A percentile compares a stretch with the other conserved stretches of the same genome.
These are phyloP conservation scores for Kodamaea kaohsiungensis DNA, from an alignment of 805 yeast species.

Conservation along the genomic window DNA sequence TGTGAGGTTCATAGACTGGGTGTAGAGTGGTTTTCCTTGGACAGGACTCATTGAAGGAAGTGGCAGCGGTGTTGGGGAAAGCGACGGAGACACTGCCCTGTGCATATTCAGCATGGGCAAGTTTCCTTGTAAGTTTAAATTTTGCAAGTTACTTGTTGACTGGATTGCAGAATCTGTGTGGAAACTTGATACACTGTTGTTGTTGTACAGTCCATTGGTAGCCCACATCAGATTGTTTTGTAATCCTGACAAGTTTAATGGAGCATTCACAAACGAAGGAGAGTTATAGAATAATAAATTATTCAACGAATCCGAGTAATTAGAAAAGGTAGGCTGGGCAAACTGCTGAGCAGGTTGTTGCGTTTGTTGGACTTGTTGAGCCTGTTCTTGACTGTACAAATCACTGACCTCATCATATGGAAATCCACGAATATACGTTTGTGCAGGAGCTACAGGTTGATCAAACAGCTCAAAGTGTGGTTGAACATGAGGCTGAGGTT, in stretches of 20 bases:
- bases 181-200: conserved; percentile 5
- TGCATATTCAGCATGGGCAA: not conserved
- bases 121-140: not conserved
- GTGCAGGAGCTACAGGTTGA: not conserved
- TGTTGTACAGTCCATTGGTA: conserved; percentile 3
- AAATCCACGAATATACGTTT: not conserved
- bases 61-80: conserved; percentile 7
- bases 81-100: conserved; percentile 4
- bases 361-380: not conserved
- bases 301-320: not conserved
- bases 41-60: conserved; percentile 5
- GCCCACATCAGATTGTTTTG: conserved; percentile 6
- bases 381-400: not conserved
- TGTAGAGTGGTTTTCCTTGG: not conserved
- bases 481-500: not conserved
- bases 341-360: not conserved
- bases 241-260: conserved; percentile 1
- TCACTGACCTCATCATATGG: not conserved
- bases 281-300: conserved; percentile 1
- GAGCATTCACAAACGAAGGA: not conserved
- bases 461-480: conserved; percentile 1
- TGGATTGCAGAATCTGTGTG: not conserved
- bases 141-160: conserved; percentile 1
- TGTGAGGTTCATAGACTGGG: conserved; percentile 3
- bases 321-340: not conserved